Base-by-base conservation (phyloP, 192 early-diverging fungal species). In the Coemansia sp. region DNA sequence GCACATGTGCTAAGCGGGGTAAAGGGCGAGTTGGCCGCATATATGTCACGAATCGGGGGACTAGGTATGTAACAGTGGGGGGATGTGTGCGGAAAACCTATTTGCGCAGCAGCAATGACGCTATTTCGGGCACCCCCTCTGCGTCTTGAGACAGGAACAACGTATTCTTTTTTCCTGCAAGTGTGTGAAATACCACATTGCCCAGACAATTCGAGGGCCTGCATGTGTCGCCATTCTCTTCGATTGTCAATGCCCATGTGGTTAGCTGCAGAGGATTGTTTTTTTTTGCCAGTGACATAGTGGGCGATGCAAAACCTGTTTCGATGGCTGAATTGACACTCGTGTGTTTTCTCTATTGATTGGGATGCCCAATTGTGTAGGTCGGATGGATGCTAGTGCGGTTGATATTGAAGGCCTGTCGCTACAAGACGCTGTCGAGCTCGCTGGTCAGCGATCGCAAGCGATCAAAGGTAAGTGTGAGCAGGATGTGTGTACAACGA, bases 1-100 rank as follows among this genome's bases (percentile, higher is more conserved):
- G 73, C 50, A 16, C 67, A 65, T 50, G 59, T 69, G 59, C 43
- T 65, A 40, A 65, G 42, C 46, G 37, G 34, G 16, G 39, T 60
- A 35, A 53, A 57, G 39, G 34, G 23, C 46, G 34, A 55, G 35
- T 33, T 65, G 46, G 59, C 46, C 18, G 50, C 37, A n/a, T 42
- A 48, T 26, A 21, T 14, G 18, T 40, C 38, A 9, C 64, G 26
- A 58, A 58, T 66, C 16, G 37, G n/a, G 9, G 43, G n/a, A 34
- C 56, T 59, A 48, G 48, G 33, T 64, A 37, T 64, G 62, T 64
- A 50, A 50, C 23, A 26, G 46, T 13, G 21, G 46, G 20, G 21
- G 11, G 45, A 10, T 9, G 46, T 3, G 9, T 13, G 46, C 46
- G 23, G 46, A 26, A 23, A 10, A 50, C 23, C 23, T 18, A 13